A percentile compares a stretch with the other conserved stretches of the same genome.
Evolutionary conservation across 371 early-diverging fungal species (phyloP).

Genomic region (Syncephalastrum contaminatum): DNA sequence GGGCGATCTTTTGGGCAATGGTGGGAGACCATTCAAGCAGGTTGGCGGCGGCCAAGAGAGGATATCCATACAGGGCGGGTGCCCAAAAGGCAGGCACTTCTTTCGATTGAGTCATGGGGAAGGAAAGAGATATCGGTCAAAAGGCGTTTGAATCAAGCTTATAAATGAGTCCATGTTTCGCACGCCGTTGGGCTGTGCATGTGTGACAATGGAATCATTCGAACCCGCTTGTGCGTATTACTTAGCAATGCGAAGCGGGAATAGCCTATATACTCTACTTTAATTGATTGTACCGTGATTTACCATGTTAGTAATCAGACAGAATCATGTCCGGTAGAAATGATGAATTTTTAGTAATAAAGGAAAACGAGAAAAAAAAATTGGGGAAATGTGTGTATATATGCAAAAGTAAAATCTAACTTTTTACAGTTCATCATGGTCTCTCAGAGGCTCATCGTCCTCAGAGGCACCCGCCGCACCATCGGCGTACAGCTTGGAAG

Average conservation of each 20-base stretch:
- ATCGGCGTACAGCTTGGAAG: conserved; percentile 76
- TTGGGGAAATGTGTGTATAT: not conserved
- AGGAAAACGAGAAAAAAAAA: conserved; percentile 1
- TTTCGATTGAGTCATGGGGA: no score
- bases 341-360: not conserved
- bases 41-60: conserved; percentile 24
- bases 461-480: conserved; percentile 51
- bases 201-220: no score
- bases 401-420: conserved; percentile 8
- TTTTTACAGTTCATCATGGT: conserved; percentile 76
- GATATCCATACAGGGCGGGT: conserved; percentile 34
- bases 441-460: conserved; percentile 64
- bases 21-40: conserved; percentile 25
- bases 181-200: no score
- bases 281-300: no score
- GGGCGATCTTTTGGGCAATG: conserved; percentile 28
- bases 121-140: no score
- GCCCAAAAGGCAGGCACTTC: conserved; percentile 7
- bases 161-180: no score
- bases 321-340: no score
- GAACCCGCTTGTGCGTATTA: no score
- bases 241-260: no score
- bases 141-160: no score
- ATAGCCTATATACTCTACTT: no score
- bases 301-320: no score